phyloP scores from a whole-genome alignment of 176 grass and related monocot genomes.

The Chrysopogon serrulatus region DNA sequence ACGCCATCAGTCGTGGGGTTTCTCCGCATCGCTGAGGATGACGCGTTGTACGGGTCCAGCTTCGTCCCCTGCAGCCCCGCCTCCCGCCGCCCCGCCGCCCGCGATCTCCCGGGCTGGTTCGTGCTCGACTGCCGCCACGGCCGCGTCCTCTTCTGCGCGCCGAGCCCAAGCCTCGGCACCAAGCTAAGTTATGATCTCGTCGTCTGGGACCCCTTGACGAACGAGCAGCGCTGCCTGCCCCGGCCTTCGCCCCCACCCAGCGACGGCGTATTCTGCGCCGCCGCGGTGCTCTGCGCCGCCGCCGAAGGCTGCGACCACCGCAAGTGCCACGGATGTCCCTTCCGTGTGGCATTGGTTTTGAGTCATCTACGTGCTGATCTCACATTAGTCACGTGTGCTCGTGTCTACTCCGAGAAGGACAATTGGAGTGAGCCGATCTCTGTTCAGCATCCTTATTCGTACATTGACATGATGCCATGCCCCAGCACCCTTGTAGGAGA shows the following conservation, averaged over 20 bases:
- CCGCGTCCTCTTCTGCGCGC: not conserved
- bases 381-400: not conserved
- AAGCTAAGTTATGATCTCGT: not conserved
- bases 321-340: not conserved
- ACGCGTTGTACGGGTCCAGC: no score
- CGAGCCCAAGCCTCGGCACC: not conserved
- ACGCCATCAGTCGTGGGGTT: not conserved
- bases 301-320: not conserved
- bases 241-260: not conserved
- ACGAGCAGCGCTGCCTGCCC: not conserved
- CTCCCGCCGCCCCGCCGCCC: not conserved
- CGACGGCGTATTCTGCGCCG: not conserved
- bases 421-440: not conserved
- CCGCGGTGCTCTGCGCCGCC: not conserved
- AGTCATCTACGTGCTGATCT: not conserved
- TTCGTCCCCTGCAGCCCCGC: not conserved
- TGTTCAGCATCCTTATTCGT: not conserved
- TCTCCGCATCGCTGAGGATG: fast-evolving
- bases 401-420: not conserved
- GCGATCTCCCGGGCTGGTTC: not conserved
- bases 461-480: no score
- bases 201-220: not conserved
- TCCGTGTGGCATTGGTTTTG: not conserved
- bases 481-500: not conserved
- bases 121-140: not conserved